phyloP scores from a whole-genome alignment of 2,329 filamentous ascomycete genomes.

The Escovopsis weberi region DNA sequence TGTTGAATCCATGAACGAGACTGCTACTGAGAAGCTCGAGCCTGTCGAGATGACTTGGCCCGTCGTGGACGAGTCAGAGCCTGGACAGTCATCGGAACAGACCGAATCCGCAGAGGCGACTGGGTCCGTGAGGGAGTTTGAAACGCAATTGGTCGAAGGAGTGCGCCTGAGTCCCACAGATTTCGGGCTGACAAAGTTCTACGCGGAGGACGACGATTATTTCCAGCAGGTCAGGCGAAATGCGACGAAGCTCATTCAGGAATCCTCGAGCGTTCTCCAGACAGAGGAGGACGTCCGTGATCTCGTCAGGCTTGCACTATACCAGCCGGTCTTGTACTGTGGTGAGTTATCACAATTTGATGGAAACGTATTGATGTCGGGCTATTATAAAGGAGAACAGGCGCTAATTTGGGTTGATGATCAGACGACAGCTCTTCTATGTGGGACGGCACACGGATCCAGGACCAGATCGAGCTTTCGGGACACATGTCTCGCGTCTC shows the following conservation, averaged over 20 bases:
- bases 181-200: not conserved
- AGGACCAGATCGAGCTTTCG: slow-evolving; percentile 1
- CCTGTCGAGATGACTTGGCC: too few relatives aligned
- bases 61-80: too few relatives aligned
- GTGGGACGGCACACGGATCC: not conserved
- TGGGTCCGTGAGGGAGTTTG: too few relatives aligned
- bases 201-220: not conserved
- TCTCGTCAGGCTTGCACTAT: not conserved
- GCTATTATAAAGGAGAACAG: too few relatives aligned
- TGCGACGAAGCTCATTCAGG: not conserved
- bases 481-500: slow-evolving; percentile 1
- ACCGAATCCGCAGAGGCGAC: not conserved
- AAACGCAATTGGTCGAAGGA: too few relatives aligned
- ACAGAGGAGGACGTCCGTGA: not conserved
- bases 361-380: not conserved
- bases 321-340: slow-evolving; percentile 3
- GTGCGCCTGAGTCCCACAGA: not conserved
- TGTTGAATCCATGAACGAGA: too few relatives aligned
- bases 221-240: not conserved
- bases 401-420: too few relatives aligned
- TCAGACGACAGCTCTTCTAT: slow-evolving; percentile 5
- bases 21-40: too few relatives aligned
- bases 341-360: not conserved
- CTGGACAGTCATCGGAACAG: not conserved
- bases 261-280: not conserved